Percentiles rank a stretch among this genome's conserved stretches.
These are phyloP conservation scores for Carallia brachiata DNA, from an alignment of 345 rosid genomes.

Conservation along the genomic window DNA sequence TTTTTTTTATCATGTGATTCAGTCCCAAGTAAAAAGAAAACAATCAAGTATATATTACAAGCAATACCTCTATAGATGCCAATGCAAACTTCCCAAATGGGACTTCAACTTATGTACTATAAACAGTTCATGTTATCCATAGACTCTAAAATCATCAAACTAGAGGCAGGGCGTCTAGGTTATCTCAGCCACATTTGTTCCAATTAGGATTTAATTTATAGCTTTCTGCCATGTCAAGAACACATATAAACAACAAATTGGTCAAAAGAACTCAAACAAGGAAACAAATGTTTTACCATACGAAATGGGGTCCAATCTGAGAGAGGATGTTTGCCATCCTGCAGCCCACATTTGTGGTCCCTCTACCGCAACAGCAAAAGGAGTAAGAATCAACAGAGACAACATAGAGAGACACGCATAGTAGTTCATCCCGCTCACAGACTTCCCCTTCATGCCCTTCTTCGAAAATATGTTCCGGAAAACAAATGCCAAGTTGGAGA, in stretches of 20 bases:
- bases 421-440: slow-evolving; percentile 66
- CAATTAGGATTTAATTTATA: neutral
- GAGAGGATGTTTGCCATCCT: slow-evolving; percentile 82
- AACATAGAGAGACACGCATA: slow-evolving; percentile 94
- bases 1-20: neutral
- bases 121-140: no score
- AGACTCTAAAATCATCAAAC: no score
- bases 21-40: neutral
- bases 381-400: slow-evolving; percentile 86
- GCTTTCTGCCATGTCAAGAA: neutral
- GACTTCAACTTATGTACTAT: no score
- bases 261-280: neutral
- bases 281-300: slow-evolving; percentile 48
- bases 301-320: slow-evolving; percentile 73
- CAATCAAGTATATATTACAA: neutral
- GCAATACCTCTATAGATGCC: no score
- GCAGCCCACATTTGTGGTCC: slow-evolving; percentile 94
- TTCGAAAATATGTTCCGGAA: slow-evolving; percentile 93
- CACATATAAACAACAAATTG: neutral
- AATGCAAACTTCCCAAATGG: no score
- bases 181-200: neutral
- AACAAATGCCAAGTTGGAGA: slow-evolving; percentile 92
- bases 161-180: neutral
- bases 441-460: slow-evolving; percentile 96
- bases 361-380: slow-evolving; percentile 89